Conservation (phyloP, 2,329 filamentous ascomycete genomes). For the Stachybotrys elegans region DNA sequence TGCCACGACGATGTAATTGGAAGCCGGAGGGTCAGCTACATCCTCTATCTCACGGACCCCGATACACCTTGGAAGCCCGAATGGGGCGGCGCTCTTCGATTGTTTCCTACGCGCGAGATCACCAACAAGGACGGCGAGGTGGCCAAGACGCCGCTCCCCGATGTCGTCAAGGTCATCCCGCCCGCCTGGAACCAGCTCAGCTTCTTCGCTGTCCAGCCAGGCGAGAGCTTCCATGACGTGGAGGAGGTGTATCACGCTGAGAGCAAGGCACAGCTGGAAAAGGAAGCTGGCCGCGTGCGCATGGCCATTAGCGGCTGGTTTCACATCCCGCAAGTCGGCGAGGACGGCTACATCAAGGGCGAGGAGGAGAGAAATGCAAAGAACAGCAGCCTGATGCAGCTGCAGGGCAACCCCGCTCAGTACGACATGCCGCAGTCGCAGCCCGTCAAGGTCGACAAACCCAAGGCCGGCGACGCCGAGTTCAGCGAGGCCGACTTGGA, state of each 20-base stretch:
- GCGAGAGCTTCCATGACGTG: conserved; percentile 98
- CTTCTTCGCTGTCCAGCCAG: conserved; percentile 96
- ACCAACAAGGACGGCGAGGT: conserved; percentile 61
- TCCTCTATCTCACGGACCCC: conserved; percentile 90
- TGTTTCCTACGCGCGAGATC: conserved; percentile 69
- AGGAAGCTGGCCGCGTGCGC: conserved; percentile 71
- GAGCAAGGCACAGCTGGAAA: conserved; percentile 53
- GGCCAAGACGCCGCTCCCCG: conserved; percentile 74
- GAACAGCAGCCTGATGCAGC: conserved; percentile 85
- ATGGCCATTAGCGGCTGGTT: conserved; percentile 99
- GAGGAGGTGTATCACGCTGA: conserved; percentile 87
- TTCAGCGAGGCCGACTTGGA: conserved; percentile 77
- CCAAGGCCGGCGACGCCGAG: conserved; percentile 43
- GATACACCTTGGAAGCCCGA: conserved; percentile 84
- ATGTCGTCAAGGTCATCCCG: conserved; percentile 77
- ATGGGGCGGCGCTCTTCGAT: conserved; percentile 87
- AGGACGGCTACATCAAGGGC: conserved; percentile 85
- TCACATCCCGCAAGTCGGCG: conserved; percentile 91
- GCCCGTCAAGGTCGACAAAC: conserved; percentile 41
- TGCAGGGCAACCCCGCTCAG: conserved; percentile 85
- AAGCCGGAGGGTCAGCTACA: conserved; percentile 93
- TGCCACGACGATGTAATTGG: conserved; percentile 99
- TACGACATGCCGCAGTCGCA: conserved; percentile 74
- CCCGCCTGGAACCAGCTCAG: conserved; percentile 96
- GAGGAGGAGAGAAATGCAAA: conserved; percentile 83